These are phyloP conservation scores for Daldinia grandis DNA, from an alignment of 495 filamentous ascomycete species.

Conservation along the genomic window DNA sequence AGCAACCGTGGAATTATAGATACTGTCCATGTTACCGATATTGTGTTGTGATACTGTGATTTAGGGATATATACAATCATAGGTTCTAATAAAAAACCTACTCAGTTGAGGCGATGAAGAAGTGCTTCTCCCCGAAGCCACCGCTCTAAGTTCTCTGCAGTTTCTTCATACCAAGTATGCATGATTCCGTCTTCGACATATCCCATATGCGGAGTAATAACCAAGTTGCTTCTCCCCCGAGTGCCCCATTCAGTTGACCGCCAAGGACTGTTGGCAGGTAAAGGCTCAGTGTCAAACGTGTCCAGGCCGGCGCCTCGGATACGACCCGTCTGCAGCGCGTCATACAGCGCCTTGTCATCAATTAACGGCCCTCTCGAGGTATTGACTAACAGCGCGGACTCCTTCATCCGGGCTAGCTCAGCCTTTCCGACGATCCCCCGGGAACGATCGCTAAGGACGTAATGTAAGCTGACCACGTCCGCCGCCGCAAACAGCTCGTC, in stretches of 20 bases:
- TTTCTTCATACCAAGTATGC: constrained; percentile 69
- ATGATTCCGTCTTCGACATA: constrained; percentile 71
- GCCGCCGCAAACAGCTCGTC: constrained; percentile 65
- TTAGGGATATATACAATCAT: not conserved
- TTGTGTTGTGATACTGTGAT: no score
- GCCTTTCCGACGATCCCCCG: constrained; percentile 61
- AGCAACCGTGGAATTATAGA: no score
- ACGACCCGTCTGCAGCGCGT: constrained; percentile 57
- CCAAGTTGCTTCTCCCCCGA: constrained; percentile 64
- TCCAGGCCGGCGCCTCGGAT: constrained; percentile 72
- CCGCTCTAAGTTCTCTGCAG: constrained; percentile 66
- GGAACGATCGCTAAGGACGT: constrained; percentile 67
- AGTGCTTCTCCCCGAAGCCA: constrained; percentile 66
- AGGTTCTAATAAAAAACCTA: constrained; percentile 44
- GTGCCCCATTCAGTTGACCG: constrained; percentile 64
- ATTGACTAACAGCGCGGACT: constrained; percentile 68
- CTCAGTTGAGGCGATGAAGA: constrained; percentile 42
- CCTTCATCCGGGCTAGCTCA: constrained; percentile 69
- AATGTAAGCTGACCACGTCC: constrained; percentile 74
- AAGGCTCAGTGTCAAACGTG: constrained; percentile 73
- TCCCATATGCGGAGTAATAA: constrained; percentile 75
- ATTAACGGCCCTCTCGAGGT: constrained; percentile 71
- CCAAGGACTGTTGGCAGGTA: constrained; percentile 69
- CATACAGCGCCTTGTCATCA: constrained; percentile 65
- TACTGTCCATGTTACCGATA: no score